phyloP scores from a whole-genome alignment of 2,329 filamentous ascomycete genomes.

The Cladosporium oxysporum region DNA sequence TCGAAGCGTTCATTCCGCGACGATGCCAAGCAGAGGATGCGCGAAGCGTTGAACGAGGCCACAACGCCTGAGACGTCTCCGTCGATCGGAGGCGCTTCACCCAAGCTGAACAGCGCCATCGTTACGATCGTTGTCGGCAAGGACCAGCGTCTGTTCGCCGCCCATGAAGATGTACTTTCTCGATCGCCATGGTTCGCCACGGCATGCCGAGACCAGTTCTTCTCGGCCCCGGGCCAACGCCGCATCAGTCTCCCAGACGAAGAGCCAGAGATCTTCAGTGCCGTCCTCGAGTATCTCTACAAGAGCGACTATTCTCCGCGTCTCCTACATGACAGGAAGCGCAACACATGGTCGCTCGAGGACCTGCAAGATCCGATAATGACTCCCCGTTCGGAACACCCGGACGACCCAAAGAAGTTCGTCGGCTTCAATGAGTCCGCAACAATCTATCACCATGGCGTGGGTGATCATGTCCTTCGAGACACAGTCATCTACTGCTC shows the following conservation, averaged over 20 bases:
- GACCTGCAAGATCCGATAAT: constrained; percentile 50
- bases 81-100: constrained; percentile 43
- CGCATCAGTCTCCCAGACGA: constrained; percentile 75
- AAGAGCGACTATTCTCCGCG: constrained; percentile 94
- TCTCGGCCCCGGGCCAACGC: constrained; percentile 65
- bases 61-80: constrained; percentile 41
- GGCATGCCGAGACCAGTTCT: constrained; percentile 66
- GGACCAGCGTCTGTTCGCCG: constrained; percentile 88
- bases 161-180: constrained; percentile 87
- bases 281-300: constrained; percentile 94
- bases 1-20: constrained; percentile 75
- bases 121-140: constrained; percentile 81
- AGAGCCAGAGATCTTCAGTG: constrained; percentile 91
- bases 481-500: constrained; percentile 95
- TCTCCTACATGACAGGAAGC: constrained; percentile 81
- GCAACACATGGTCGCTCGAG: constrained; percentile 88
- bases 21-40: constrained; percentile 80
- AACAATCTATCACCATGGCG: constrained; percentile 74
- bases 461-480: constrained; percentile 76
- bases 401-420: constrained; percentile 32
- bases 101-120: constrained; percentile 68
- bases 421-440: constrained; percentile 64
- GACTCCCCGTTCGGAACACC: constrained; percentile 44
- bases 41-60: constrained; percentile 72
- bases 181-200: constrained; percentile 76